Evolutionary conservation across 345 rosid species (phyloP).

Genomic region (Hibiscus mutabilis): DNA sequence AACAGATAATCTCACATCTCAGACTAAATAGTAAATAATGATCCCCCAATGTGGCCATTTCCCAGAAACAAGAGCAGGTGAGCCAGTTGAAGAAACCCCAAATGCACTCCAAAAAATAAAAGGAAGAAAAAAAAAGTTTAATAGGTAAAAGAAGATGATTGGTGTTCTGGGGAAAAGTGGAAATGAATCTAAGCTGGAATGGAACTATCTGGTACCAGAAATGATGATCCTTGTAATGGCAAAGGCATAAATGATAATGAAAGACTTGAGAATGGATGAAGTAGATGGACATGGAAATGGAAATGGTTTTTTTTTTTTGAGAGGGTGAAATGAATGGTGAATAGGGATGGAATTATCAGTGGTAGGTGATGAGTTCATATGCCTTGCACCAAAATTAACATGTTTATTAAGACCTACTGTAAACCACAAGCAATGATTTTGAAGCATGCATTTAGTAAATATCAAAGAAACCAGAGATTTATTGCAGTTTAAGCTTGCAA

Average conservation of each 20-base stretch:
- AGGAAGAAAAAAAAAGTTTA: constrained; percentile 14
- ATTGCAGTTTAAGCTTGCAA: neutral
- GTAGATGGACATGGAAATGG: constrained; percentile 22
- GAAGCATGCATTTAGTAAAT: neutral
- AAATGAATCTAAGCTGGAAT: constrained; percentile 54
- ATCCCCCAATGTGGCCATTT: constrained; percentile 24
- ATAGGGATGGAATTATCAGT: constrained; percentile 70
- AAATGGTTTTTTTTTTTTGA: neutral
- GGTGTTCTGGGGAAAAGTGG: constrained; percentile 28
- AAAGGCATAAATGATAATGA: constrained; percentile 13
- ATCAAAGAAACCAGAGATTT: neutral
- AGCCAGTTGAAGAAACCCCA: constrained; percentile 15
- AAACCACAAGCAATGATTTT: constrained; percentile 7
- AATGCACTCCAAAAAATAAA: constrained; percentile 18
- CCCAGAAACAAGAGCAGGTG: constrained; percentile 14
- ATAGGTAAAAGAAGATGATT: constrained; percentile 28
- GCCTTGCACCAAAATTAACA: constrained; percentile 16
- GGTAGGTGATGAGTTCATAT: constrained; percentile 64
- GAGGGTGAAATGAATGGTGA: constrained; percentile 34
- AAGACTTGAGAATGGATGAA: constrained; percentile 13
- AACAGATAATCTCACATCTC: constrained; percentile 41
- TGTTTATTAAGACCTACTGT: constrained; percentile 16
- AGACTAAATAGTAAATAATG: constrained; percentile 10
- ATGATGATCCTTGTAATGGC: too few species aligned
- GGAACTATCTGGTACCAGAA: constrained; percentile 47